Conservation (phyloP, 768 basidiomycete genomes). For the Hygrophorus russula region DNA sequence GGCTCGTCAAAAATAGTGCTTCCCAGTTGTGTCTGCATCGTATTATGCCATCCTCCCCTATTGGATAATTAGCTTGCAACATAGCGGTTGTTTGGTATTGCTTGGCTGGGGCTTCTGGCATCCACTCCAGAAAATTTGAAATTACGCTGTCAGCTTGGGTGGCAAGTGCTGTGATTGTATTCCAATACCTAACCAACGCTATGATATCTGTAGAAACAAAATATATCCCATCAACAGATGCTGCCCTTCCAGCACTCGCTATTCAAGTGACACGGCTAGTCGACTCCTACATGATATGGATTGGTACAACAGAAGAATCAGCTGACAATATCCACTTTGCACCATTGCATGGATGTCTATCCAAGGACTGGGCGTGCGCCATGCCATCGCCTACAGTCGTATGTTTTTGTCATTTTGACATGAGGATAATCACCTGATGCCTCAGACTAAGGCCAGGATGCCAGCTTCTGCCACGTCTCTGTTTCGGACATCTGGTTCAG, state of each 20-base stretch:
- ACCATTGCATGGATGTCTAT: slow-evolving; percentile 43
- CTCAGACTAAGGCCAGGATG: slow-evolving; percentile 4
- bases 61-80: neutral
- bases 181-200: neutral
- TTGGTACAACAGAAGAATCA: slow-evolving; percentile 44
- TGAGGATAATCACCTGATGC: neutral
- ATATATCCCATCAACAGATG: slow-evolving; percentile 38
- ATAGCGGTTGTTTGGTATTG: neutral
- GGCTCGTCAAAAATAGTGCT: neutral
- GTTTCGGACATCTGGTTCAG: slow-evolving; percentile 50
- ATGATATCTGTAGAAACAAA: slow-evolving; percentile 34
- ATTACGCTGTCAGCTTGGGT: too few species aligned
- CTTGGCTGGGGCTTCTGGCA: neutral
- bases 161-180: too few species aligned
- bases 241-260: slow-evolving; percentile 43
- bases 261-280: slow-evolving; percentile 58
- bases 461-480: slow-evolving; percentile 46
- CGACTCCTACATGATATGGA: slow-evolving; percentile 77
- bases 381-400: slow-evolving; percentile 38
- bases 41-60: neutral
- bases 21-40: neutral
- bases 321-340: slow-evolving; percentile 36
- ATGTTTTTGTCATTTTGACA: neutral
- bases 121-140: too few species aligned
- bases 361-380: slow-evolving; percentile 74